Conservation (phyloP, 352 stramenopile species). For the Globisporangium apiculatum region DNA sequence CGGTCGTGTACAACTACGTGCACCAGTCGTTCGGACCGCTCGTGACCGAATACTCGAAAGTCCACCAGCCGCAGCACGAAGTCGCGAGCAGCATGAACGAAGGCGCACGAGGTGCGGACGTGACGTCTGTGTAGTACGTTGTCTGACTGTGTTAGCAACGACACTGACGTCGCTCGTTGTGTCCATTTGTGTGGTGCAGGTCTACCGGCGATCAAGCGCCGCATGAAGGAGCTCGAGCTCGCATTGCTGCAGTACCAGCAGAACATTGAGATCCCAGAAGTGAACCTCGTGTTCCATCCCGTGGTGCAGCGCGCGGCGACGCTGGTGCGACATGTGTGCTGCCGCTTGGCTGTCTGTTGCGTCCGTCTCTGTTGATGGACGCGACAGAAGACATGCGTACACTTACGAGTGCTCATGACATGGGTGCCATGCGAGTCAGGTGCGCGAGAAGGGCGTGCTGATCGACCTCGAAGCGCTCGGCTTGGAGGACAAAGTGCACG, state of each 20-base stretch:
- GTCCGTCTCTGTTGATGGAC: too few species aligned
- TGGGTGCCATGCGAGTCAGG: conserved; percentile 10
- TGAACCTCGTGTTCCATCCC: conserved; percentile 86
- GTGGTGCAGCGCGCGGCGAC: conserved; percentile 78
- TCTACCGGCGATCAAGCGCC: conserved; percentile 79
- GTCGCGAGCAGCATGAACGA: conserved; percentile 45
- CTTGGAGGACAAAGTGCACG: conserved; percentile 76
- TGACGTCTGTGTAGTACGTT: too few species aligned
- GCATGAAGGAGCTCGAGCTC: conserved; percentile 93
- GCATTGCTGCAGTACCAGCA: conserved; percentile 92
- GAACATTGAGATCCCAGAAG: conserved; percentile 92
- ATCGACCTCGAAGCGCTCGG: conserved; percentile 81
- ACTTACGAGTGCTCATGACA: background rate
- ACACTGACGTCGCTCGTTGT: background rate
- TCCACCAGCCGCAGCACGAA: conserved; percentile 70
- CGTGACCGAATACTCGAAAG: conserved; percentile 82
- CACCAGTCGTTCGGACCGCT: conserved; percentile 84
- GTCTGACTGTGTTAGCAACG: too few species aligned
- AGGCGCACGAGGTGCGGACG: conserved; percentile 33
- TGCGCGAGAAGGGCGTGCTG: conserved; percentile 63
- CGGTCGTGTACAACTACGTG: conserved; percentile 86
- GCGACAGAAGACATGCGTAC: background rate
- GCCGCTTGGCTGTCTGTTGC: background rate
- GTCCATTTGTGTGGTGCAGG: conserved; percentile 24
- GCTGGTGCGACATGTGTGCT: conserved; percentile 16